phyloP scores from a whole-genome alignment of 208 protist genomes.

The Trypanosoma platydactyli region DNA sequence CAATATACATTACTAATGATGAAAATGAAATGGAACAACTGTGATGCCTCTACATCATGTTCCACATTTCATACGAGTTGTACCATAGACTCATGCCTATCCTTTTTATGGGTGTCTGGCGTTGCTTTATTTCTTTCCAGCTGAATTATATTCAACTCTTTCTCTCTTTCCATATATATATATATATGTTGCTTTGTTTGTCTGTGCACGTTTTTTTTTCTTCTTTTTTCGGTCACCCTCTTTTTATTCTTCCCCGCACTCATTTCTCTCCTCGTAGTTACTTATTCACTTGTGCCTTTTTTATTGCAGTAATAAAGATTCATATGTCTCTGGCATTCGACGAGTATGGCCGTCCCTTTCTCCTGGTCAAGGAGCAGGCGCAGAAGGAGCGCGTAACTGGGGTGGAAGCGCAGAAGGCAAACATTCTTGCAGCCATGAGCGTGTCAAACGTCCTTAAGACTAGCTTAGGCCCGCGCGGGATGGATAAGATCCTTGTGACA shows the following conservation, averaged over 20 bases:
- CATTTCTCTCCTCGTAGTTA: conserved; percentile 16
- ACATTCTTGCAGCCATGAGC: conserved; percentile 97
- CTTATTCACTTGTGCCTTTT: conserved; percentile 1
- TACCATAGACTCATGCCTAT: neutral
- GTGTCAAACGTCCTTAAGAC: conserved; percentile 97
- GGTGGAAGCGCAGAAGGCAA: conserved; percentile 98
- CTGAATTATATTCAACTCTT: neutral
- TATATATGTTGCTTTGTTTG: too few relatives aligned
- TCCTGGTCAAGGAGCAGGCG: conserved; percentile 98
- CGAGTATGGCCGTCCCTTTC: conserved; percentile 99
- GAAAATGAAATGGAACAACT: neutral
- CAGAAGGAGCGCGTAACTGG: conserved; percentile 95
- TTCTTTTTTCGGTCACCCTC: conserved; percentile 11
- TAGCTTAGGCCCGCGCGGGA: conserved; percentile 97
- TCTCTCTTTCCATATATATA: conserved; percentile 12
- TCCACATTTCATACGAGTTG: neutral
- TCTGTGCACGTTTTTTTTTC: too few relatives aligned
- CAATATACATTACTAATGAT: conserved; percentile 11
- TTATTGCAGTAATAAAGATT: conserved; percentile 11
- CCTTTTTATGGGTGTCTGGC: neutral
- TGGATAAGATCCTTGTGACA: conserved; percentile 98
- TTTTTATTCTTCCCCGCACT: conserved; percentile 1
- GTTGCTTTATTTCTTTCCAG: neutral
- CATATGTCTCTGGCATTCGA: conserved; percentile 97
- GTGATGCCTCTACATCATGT: neutral